Conservation (phyloP, 2,329 filamentous ascomycete genomes). For the Fonsecaea erecta region DNA sequence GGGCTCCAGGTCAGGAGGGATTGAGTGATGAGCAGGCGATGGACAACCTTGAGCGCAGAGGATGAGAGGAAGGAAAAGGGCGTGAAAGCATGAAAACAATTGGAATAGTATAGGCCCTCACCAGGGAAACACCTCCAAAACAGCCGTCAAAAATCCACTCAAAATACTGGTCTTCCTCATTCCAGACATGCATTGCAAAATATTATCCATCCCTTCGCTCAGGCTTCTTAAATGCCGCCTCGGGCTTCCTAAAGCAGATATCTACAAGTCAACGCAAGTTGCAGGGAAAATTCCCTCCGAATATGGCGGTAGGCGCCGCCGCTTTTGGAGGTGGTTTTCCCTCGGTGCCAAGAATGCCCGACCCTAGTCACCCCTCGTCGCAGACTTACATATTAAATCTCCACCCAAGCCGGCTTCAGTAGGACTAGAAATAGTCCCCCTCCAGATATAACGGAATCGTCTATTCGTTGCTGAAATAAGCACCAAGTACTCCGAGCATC, state of each 20-base stretch:
- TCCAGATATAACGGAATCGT: too few species aligned
- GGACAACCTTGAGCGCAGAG: conserved; percentile 34
- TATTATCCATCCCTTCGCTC: background rate
- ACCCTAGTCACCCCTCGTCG: too few species aligned
- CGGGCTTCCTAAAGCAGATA: conserved; percentile 10
- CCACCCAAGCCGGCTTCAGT: too few species aligned
- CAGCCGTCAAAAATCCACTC: background rate
- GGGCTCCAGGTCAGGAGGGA: conserved; percentile 41
- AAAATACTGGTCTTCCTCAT: background rate
- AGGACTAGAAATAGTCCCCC: too few species aligned
- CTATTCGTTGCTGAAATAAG: background rate
- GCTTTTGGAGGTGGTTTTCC: too few species aligned
- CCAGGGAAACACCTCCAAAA: background rate
- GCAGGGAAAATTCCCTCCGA: too few species aligned
- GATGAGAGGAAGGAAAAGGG: background rate
- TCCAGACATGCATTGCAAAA: background rate
- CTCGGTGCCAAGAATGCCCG: too few species aligned
- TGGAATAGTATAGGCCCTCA: background rate
- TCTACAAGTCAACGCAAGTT: too few species aligned
- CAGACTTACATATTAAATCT: too few species aligned
- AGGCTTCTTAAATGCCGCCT: background rate
- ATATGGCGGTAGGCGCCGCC: too few species aligned
- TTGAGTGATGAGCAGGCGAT: conserved; percentile 37
- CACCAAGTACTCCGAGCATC: background rate
- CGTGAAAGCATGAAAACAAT: background rate